Conservation (phyloP, 192 early-diverging fungal genomes). For the Coemansia sp. region DNA sequence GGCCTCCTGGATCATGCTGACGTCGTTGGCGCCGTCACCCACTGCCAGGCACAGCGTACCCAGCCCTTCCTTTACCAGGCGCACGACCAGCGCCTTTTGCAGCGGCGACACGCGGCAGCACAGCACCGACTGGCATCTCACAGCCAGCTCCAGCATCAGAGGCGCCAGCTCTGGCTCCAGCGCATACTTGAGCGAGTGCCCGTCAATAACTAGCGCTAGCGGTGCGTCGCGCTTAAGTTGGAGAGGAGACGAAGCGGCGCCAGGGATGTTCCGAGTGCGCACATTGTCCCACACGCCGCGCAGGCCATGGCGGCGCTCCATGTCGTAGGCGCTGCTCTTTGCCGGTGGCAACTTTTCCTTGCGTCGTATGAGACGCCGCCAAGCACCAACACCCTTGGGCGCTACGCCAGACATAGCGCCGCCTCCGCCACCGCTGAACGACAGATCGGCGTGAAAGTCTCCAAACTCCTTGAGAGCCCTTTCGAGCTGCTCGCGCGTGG, state of each 20-base stretch:
- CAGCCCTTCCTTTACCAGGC: slow-evolving; percentile 75
- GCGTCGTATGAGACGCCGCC: slow-evolving; percentile 32
- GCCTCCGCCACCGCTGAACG: slow-evolving; percentile 36
- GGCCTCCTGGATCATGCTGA: slow-evolving; percentile 97
- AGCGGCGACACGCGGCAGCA: slow-evolving; percentile 95
- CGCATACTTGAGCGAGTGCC: slow-evolving; percentile 77
- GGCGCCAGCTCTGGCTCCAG: slow-evolving; percentile 60
- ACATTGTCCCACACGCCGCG: slow-evolving; percentile 52
- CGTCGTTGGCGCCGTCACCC: slow-evolving; percentile 97
- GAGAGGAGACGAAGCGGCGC: not conserved
- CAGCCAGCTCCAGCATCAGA: slow-evolving; percentile 69
- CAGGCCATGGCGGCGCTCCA: slow-evolving; percentile 31
- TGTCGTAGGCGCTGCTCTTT: slow-evolving; percentile 9
- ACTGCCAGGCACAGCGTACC: slow-evolving; percentile 89
- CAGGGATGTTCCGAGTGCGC: slow-evolving; percentile 47
- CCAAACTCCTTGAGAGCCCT: slow-evolving; percentile 65
- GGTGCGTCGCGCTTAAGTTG: slow-evolving; percentile 37
- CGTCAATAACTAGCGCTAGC: slow-evolving; percentile 85
- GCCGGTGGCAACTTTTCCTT: not conserved
- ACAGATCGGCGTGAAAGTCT: slow-evolving; percentile 43
- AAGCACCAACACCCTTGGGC: slow-evolving; percentile 29
- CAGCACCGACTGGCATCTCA: slow-evolving; percentile 80
- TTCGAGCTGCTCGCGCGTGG: slow-evolving; percentile 64
- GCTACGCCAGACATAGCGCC: slow-evolving; percentile 33
- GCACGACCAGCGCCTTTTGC: slow-evolving; percentile 96